A percentile compares a stretch with the other conserved stretches of the same genome.
phyloP scores from a whole-genome alignment of 1,284 basidiomycete genomes.

The Microbotryum violaceum region DNA sequence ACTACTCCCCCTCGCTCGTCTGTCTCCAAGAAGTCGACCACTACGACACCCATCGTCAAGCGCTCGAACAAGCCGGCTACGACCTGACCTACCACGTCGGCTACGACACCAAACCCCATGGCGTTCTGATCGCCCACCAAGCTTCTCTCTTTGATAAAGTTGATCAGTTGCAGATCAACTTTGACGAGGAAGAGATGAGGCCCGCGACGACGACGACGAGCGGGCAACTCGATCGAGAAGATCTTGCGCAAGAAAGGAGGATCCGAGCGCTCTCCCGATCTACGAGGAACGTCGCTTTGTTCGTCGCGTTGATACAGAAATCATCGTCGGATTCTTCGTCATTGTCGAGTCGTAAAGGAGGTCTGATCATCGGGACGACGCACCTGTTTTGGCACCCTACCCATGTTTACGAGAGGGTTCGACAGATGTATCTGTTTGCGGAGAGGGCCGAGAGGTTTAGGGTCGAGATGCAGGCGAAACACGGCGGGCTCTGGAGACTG shows the following conservation, averaged over 20 bases:
- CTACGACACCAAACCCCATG: slow-evolving; percentile 32
- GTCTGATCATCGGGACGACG: slow-evolving; percentile 70
- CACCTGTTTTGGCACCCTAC: slow-evolving; percentile 88
- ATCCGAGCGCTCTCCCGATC: slow-evolving; percentile 19
- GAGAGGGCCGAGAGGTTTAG: slow-evolving; percentile 59
- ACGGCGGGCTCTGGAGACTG: slow-evolving; percentile 58
- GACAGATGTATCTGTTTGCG: slow-evolving; percentile 54
- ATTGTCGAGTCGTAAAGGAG: slow-evolving; percentile 50
- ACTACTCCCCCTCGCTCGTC: slow-evolving; percentile 41
- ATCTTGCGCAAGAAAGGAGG: slow-evolving; percentile 7
- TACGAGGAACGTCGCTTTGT: slow-evolving; percentile 69
- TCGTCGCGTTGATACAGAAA: slow-evolving; percentile 57
- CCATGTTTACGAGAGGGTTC: slow-evolving; percentile 67
- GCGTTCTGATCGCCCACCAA: slow-evolving; percentile 33
- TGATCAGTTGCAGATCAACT: not conserved
- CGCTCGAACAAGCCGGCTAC: slow-evolving; percentile 2
- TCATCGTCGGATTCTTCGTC: slow-evolving; percentile 49
- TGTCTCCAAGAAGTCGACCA: slow-evolving; percentile 37
- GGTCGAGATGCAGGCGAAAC: slow-evolving; percentile 41
- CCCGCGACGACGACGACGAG: not conserved
- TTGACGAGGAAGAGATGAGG: not conserved
- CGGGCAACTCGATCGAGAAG: slow-evolving; percentile 4
- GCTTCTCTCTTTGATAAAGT: not conserved
- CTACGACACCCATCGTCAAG: not conserved
- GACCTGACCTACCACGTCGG: slow-evolving; percentile 29